Evolutionary conservation across 805 yeast genomes (phyloP).

Genomic region (Kodamaea laetipori): DNA sequence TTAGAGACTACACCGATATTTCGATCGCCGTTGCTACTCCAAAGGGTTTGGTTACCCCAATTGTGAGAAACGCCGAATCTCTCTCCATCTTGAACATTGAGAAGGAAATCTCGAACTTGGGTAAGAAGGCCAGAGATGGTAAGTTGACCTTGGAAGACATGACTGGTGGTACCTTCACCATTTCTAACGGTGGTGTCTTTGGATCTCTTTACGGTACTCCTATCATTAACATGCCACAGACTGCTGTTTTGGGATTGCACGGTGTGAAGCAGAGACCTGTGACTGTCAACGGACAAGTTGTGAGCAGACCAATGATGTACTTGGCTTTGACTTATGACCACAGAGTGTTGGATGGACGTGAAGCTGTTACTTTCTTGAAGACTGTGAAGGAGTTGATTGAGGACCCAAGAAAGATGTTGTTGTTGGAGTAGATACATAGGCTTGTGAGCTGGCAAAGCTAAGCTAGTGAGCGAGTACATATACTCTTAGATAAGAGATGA

Average conservation of each 20-base stretch:
- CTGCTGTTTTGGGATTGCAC: constrained; percentile 96
- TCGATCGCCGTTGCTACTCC: constrained; percentile 98
- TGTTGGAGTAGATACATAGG: constrained; percentile 21
- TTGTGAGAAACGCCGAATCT: constrained; percentile 95
- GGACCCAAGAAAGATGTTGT: constrained; percentile 98
- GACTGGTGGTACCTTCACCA: constrained; percentile 99
- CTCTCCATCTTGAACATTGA: constrained; percentile 86
- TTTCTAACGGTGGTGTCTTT: constrained; percentile 98
- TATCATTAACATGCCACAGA: constrained; percentile 96
- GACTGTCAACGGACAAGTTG: constrained; percentile 93
- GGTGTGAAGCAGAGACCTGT: constrained; percentile 98
- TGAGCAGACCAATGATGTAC: constrained; percentile 99
- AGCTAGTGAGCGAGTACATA: too few relatives aligned
- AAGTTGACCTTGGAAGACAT: constrained; percentile 95
- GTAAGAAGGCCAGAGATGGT: constrained; percentile 94
- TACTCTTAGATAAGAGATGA: too few relatives aligned
- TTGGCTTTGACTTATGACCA: constrained; percentile 97
- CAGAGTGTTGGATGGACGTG: constrained; percentile 97
- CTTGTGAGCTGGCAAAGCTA: too few relatives aligned
- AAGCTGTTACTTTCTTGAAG: constrained; percentile 95
- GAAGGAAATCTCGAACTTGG: constrained; percentile 76
- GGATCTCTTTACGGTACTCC: constrained; percentile 98
- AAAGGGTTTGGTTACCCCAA: constrained; percentile 97
- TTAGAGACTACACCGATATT: constrained; percentile 94
- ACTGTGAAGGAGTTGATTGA: constrained; percentile 95